Evolutionary conservation across 257 asterid species (phyloP).

Genomic region (Apocynum venetum): DNA sequence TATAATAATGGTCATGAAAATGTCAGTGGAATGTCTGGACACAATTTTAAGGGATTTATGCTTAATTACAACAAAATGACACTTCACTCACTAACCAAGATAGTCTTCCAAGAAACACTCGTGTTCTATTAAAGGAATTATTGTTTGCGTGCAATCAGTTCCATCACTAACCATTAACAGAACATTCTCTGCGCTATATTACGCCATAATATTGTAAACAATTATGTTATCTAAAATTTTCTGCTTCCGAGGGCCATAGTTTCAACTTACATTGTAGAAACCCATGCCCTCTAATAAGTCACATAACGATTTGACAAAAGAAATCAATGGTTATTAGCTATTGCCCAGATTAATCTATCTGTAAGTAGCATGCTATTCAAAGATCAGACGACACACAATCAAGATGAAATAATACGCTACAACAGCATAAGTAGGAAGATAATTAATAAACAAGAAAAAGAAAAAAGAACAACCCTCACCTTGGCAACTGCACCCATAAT

Average conservation of each 20-base stretch:
- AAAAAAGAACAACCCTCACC: conserved; percentile 33
- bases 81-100: no score
- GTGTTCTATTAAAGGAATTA: no score
- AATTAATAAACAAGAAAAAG: background rate
- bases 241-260: no score
- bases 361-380: no score
- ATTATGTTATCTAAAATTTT: no score
- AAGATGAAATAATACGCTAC: background rate
- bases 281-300: background rate
- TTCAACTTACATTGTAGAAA: background rate
- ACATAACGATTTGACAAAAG: background rate
- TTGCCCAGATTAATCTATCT: background rate
- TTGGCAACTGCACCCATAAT: conserved; percentile 49
- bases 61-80: background rate
- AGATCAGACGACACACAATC: background rate
- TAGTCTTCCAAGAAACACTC: no score
- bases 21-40: background rate
- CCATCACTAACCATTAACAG: no score
- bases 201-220: no score
- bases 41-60: background rate
- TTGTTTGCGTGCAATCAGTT: no score
- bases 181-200: no score
- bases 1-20: background rate
- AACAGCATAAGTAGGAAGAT: background rate
- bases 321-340: background rate